Conservation (phyloP, 352 stramenopile genomes). For the Pythium angustatum region DNA sequence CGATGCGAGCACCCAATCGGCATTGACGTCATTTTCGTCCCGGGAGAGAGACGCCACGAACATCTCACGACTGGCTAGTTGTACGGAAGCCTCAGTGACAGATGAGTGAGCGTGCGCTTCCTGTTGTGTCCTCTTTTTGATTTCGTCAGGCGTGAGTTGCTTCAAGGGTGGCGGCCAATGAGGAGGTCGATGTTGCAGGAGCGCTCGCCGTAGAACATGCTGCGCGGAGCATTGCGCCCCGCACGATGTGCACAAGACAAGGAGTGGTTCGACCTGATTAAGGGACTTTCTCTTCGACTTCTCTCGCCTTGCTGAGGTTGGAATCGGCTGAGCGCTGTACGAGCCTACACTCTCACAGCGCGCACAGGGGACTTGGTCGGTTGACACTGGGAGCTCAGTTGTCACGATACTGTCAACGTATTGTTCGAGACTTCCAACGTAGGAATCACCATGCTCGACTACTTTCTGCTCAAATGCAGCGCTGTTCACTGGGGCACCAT, state of each 20-base stretch:
- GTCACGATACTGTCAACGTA: conserved; percentile 16
- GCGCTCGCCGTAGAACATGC: conserved; percentile 1
- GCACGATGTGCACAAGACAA: conserved; percentile 6
- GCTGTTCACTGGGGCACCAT: conserved; percentile 13
- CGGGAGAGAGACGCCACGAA: neutral
- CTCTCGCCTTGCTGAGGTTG: neutral
- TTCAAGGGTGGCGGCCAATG: neutral
- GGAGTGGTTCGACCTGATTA: neutral
- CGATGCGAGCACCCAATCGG: neutral
- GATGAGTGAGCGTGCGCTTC: neutral
- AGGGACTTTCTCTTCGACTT: neutral
- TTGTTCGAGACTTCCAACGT: neutral
- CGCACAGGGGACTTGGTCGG: neutral
- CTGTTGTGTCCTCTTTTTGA: neutral
- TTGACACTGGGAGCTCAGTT: conserved; percentile 1
- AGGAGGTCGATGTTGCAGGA: neutral
- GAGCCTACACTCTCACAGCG: neutral
- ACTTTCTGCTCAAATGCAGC: conserved; percentile 4
- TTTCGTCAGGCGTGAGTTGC: neutral
- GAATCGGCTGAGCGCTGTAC: neutral
- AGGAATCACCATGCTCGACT: neutral
- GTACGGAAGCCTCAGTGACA: neutral
- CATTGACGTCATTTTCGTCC: neutral
- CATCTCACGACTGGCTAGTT: no score
- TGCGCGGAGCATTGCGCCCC: neutral